Conservation (phyloP, 2,329 filamentous ascomycete species). For the Hymenoscyphus linearis region DNA sequence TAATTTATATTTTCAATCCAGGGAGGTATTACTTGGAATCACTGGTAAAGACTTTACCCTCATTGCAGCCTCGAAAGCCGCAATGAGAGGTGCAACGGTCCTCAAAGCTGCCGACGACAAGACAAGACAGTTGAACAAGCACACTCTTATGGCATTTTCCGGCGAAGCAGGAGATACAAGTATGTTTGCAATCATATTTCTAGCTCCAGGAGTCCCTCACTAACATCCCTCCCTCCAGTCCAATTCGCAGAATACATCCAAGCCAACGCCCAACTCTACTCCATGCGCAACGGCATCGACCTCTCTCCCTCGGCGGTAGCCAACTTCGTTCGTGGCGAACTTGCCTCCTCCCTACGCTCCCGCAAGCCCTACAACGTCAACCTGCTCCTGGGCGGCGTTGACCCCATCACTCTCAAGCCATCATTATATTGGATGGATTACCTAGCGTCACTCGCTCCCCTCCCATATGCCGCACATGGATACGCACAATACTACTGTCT, state of each 20-base stretch:
- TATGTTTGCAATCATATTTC: conserved; percentile 37
- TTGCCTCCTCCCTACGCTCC: conserved; percentile 84
- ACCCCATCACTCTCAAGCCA: conserved; percentile 86
- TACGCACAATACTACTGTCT: conserved; percentile 99
- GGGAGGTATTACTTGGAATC: conserved; percentile 97
- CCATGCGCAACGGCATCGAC: conserved; percentile 94
- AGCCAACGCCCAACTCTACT: conserved; percentile 96
- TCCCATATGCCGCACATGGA: conserved; percentile 95
- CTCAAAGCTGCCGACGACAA: conserved; percentile 96
- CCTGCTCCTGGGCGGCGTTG: conserved; percentile 87
- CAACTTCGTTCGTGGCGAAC: conserved; percentile 88
- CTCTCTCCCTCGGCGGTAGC: conserved; percentile 84
- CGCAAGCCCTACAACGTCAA: conserved; percentile 96
- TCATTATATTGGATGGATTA: conserved; percentile 97
- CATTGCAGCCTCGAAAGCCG: conserved; percentile 94
- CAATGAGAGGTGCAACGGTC: conserved; percentile 94
- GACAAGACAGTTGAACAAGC: conserved; percentile 85
- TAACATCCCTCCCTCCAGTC: conserved; percentile 47
- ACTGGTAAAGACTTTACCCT: conserved; percentile 99
- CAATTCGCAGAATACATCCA: conserved; percentile 99
- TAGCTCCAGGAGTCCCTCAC: neutral
- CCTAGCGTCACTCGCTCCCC: conserved; percentile 76
- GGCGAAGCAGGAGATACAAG: conserved; percentile 95
- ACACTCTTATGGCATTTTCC: conserved; percentile 91
- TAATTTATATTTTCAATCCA: conserved; percentile 35